Base-by-base conservation (phyloP, 2,329 filamentous ascomycete genomes). In the Botrytis medusae region DNA sequence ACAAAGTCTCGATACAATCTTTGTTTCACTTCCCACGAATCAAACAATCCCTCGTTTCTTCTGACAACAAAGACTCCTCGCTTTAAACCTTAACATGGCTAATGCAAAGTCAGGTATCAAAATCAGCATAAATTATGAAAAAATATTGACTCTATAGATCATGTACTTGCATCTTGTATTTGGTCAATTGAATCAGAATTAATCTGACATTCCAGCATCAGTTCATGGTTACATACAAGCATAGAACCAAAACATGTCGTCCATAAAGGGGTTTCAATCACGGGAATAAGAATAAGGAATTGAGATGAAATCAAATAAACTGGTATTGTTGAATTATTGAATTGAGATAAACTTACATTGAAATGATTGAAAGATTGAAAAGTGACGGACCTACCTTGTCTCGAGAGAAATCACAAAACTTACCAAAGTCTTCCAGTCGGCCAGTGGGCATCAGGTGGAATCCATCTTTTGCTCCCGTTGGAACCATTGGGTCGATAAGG, bases 1-100 rank as follows among this genome's bases (percentile, higher is more conserved):
- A 32, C 0, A n/a, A 32, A 9, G 9, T 4, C 0, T n/a, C 2
- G 14, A 62, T 16, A 2, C 0, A n/a, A 5, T 40, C 37, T 8
- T 42, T n/a, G 34, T 42, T 14, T 16, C 8, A n/a, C 25, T 12
- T 12, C 0, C 14, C 5, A 9, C 8, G 18, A 1, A 54, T n/a
- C 22, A 62, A 37, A 42, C 3, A n/a, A 40, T 40, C 3, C 25
- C 10, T n/a, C 14, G 22, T 9, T 40, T 34, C 2, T 18, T n/a
- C 12, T 37, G 22, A 16, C 18, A n/a, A 61, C 34, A 61, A 61
- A 57, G n/a, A 29, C 6, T n/a, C n/a, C n/a, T n/a, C n/a, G n/a
- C n/a, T 57, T 29, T 57, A 10, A 18, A 4, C 4, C 22, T 3
- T 40, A 2, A 32, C 2, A 57, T n/a, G 10, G 12, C 51, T n/a